phyloP scores from a whole-genome alignment of 176 grass and related monocot species.

The Luzula sylvatica region DNA sequence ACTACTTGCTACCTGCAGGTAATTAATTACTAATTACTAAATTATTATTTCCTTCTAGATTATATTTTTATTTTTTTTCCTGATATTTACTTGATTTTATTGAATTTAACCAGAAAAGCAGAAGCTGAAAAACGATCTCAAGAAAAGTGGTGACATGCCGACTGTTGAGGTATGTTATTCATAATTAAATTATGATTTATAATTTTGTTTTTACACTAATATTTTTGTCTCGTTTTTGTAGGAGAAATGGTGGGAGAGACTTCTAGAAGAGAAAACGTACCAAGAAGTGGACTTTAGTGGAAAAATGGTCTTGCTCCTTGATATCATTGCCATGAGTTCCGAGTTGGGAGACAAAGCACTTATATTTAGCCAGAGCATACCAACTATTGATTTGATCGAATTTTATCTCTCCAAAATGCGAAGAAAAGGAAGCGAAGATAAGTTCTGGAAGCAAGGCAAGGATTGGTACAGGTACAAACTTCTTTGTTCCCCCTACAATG shows the following conservation, averaged over 20 bases:
- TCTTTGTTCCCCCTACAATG: slow-evolving; percentile 7
- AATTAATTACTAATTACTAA: slow-evolving; percentile 18
- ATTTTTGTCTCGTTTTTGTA: slow-evolving; percentile 12
- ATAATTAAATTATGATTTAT: neutral
- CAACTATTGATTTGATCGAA: slow-evolving; percentile 85
- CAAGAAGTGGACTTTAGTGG: slow-evolving; percentile 76
- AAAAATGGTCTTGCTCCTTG: slow-evolving; percentile 93
- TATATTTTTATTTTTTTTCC: slow-evolving; percentile 2
- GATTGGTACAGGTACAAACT: slow-evolving; percentile 95
- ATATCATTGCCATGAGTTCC: slow-evolving; percentile 68
- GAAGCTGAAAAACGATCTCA: slow-evolving; percentile 52
- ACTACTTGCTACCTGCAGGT: slow-evolving; percentile 56
- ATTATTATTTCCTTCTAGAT: neutral
- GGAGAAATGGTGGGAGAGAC: slow-evolving; percentile 77
- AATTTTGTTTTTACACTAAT: slow-evolving; percentile 1
- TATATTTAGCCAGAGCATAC: slow-evolving; percentile 91
- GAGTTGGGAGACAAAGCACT: slow-evolving; percentile 76
- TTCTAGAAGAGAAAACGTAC: slow-evolving; percentile 59
- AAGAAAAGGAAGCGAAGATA: slow-evolving; percentile 57
- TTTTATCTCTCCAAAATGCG: slow-evolving; percentile 75
- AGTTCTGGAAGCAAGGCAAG: slow-evolving; percentile 90
- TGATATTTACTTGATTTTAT: neutral
- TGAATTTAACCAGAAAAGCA: slow-evolving; percentile 54
- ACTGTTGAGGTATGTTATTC: slow-evolving; percentile 41
- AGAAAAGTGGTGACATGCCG: slow-evolving; percentile 39